Evolutionary conservation across 345 rosid species (phyloP).

Genomic region (Lepidium aucheri): DNA sequence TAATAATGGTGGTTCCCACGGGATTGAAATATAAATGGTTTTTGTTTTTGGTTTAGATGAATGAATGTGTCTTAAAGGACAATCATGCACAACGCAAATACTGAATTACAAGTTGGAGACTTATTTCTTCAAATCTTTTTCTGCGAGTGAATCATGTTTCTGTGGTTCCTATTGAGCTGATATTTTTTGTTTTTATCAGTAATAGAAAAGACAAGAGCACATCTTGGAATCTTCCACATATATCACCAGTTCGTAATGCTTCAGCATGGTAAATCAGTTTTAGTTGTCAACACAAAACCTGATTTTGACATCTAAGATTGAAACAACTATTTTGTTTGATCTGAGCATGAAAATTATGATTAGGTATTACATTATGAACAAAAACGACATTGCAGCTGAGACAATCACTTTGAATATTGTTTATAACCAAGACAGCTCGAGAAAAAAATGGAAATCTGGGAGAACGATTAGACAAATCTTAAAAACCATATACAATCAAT

Average conservation of each 20-base stretch:
- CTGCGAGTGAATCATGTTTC: conserved; percentile 9
- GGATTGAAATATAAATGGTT: background rate
- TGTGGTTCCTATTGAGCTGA: conserved; percentile 12
- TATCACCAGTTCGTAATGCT: conserved; percentile 89
- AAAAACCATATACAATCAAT: too few relatives aligned
- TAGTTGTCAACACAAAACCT: background rate
- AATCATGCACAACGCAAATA: conserved; percentile 86
- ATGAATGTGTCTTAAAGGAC: conserved; percentile 53
- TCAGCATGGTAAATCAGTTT: conserved; percentile 60
- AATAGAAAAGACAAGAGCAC: conserved; percentile 72
- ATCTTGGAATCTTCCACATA: conserved; percentile 89
- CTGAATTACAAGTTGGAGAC: conserved; percentile 82
- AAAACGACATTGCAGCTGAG: too few relatives aligned
- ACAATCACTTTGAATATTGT: too few relatives aligned
- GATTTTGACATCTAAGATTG: background rate
- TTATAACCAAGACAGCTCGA: too few relatives aligned
- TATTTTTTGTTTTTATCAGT: conserved; percentile 13
- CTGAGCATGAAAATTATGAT: background rate
- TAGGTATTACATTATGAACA: too few relatives aligned
- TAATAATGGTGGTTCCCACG: background rate
- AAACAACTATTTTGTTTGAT: background rate
- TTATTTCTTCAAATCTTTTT: background rate
- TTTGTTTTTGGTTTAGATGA: conserved; percentile 43
- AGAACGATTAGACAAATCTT: too few relatives aligned
- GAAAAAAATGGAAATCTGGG: too few relatives aligned